Base-by-base conservation (phyloP, 2,329 filamentous ascomycete species). In the Hirsutella thompsonii region DNA sequence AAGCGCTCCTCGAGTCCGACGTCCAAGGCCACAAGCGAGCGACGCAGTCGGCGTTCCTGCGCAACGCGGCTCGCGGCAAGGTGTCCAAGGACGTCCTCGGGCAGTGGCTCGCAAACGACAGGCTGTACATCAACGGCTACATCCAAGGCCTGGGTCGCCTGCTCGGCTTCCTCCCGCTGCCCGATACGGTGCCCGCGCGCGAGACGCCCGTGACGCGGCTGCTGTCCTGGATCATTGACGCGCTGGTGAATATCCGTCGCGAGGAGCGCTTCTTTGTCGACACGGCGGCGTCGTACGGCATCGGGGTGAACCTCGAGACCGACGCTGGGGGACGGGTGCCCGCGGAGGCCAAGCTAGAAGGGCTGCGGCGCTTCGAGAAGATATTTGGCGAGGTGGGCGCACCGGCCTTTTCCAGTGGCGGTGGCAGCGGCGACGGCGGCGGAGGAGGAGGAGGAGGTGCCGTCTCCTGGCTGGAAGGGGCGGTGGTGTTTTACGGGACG, bases 401-500 rank as follows among this genome's bases (percentile, higher is more conserved):
- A n/a, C n/a, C n/a, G n/a, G n/a, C n/a, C n/a, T n/a, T n/a, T n/a
- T n/a, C n/a, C n/a, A n/a, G n/a, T n/a, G n/a, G n/a, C n/a, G n/a
- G n/a, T n/a, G n/a, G n/a, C n/a, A n/a, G n/a, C n/a, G n/a, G n/a
- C n/a, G n/a, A n/a, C n/a, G 26, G 26, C 26, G 26, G 8, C 26
- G 26, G 26, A 13, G 8, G 26, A 29, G 8, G 13, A 13, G 8
- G 26, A 13, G 26, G 26, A 8, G 8, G 8, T 29, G 26, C 26
- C 26, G 26, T n/a, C n/a, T n/a, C n/a, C n/a, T 29, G 26, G 26
- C 26, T 88, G 2, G 81, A 87, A 54, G 81, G 79, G 5, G 66
- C 85, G 46, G 71, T 85, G 2, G 69, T 84, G n/a, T 71, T 88
- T 20, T 89, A 81, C 78, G 78, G 76, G n/a, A 86, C 80, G 1